phyloP scores from a whole-genome alignment of 2,329 filamentous ascomycete genomes.

The Ceratocystiopsis minuta region DNA sequence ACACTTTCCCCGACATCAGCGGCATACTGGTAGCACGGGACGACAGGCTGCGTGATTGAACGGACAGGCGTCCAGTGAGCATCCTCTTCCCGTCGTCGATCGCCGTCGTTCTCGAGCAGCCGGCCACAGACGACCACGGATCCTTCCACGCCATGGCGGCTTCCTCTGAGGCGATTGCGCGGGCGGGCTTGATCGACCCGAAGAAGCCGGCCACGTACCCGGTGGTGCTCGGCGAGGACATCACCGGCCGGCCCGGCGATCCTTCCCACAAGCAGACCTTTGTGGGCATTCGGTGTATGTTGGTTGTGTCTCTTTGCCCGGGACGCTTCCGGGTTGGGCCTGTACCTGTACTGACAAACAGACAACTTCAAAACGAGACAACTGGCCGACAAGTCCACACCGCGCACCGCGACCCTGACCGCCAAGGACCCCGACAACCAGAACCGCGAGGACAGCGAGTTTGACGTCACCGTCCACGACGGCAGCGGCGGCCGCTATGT shows the following conservation, averaged over 20 bases:
- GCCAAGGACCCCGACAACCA: constrained; percentile 14
- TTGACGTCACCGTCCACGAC: constrained; percentile 36
- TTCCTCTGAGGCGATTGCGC: constrained; percentile 8
- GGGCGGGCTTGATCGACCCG: constrained; percentile 31
- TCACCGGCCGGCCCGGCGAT: constrained; percentile 29
- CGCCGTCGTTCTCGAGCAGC: too few species aligned
- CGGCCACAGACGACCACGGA: too few species aligned
- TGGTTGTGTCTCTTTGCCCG: too few species aligned
- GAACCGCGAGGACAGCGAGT: constrained; percentile 36
- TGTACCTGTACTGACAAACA: too few species aligned
- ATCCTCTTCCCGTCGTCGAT: too few species aligned
- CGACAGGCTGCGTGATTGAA: too few species aligned
- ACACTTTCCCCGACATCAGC: too few species aligned
- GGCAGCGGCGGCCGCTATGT: constrained; percentile 35
- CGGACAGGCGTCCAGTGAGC: too few species aligned
- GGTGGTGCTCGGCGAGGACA: constrained; percentile 43
- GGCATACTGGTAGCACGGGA: too few species aligned
- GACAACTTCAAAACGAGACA: constrained; percentile 44
- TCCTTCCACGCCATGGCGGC: constrained; percentile 6
- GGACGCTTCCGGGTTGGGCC: too few species aligned
- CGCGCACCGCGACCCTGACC: constrained; percentile 13
- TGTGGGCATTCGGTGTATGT: constrained; percentile 30
- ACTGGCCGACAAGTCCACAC: constrained; percentile 30
- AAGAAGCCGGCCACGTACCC: constrained; percentile 43
- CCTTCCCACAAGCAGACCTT: constrained; percentile 34